These are phyloP conservation scores for Coemansia reversa DNA, from an alignment of 192 early-diverging fungal species.

Conservation along the genomic window DNA sequence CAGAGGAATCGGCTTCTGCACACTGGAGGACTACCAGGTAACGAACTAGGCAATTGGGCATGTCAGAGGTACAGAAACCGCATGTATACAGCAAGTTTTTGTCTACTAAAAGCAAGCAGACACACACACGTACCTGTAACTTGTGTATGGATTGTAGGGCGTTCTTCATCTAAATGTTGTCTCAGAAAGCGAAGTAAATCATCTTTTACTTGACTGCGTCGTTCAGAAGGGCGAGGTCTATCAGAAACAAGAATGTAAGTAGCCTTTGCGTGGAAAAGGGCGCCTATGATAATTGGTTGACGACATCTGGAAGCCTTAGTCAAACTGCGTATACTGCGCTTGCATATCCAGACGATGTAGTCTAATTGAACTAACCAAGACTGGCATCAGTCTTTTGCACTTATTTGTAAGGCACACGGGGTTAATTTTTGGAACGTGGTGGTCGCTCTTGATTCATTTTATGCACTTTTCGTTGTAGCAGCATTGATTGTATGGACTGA, in stretches of 20 bases:
- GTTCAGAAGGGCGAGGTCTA: slow-evolving; percentile 75
- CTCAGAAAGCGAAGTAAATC: slow-evolving; percentile 59
- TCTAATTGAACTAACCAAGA: too few relatives aligned
- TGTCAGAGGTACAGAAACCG: not conserved
- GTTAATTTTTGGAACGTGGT: not conserved
- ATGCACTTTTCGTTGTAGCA: slow-evolving; percentile 55
- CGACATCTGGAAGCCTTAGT: too few relatives aligned
- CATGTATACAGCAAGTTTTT: not conserved
- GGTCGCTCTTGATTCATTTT: not conserved
- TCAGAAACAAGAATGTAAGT: slow-evolving; percentile 82
- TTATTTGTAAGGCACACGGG: not conserved
- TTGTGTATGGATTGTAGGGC: slow-evolving; percentile 42
- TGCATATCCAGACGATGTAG: too few relatives aligned
- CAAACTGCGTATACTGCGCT: too few relatives aligned
- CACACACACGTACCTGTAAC: not conserved
- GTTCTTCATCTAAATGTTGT: slow-evolving; percentile 63
- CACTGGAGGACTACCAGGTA: slow-evolving; percentile 66
- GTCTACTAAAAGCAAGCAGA: not conserved
- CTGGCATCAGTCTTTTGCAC: too few relatives aligned
- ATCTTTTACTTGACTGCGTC: slow-evolving; percentile 68
- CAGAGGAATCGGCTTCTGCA: slow-evolving; percentile 81
- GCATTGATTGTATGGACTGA: slow-evolving; percentile 92
- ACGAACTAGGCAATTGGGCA: slow-evolving; percentile 4
- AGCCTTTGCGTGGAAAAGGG: not conserved
- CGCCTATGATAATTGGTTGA: not conserved